Conservation (phyloP, 495 filamentous ascomycete genomes). For the Cercophora samala region DNA sequence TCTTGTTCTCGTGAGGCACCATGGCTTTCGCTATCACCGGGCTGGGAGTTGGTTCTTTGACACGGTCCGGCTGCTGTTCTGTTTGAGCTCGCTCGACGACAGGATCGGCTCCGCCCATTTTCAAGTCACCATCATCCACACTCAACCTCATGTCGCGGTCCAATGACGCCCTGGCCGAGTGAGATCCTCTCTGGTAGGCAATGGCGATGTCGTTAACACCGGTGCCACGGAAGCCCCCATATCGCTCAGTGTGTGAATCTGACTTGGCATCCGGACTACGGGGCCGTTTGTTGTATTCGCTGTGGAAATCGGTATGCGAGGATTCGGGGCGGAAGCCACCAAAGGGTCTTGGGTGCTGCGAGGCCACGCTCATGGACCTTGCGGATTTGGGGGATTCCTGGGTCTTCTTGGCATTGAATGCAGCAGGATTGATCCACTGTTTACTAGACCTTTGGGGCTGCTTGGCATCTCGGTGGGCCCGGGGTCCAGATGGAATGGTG, state of each 20-base stretch:
- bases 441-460: constrained; percentile 48
- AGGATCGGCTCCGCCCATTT: constrained; percentile 21
- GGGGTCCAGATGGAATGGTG: constrained; percentile 57
- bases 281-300: constrained; percentile 39
- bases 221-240: constrained; percentile 32
- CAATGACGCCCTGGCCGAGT: constrained; percentile 39
- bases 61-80: constrained; percentile 10
- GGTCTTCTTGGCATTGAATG: constrained; percentile 38
- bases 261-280: constrained; percentile 47
- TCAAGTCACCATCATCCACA: constrained; percentile 20
- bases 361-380: constrained; percentile 43
- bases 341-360: constrained; percentile 41
- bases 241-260: constrained; percentile 37
- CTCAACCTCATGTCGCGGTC: constrained; percentile 34
- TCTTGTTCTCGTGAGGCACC: neutral
- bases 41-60: constrained; percentile 1
- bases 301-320: constrained; percentile 39
- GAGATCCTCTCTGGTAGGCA: constrained; percentile 38
- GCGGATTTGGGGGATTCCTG: constrained; percentile 45
- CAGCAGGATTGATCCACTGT: constrained; percentile 59
- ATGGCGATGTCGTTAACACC: constrained; percentile 35
- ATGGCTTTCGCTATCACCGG: constrained; percentile 8
- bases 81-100: constrained; percentile 9
- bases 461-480: constrained; percentile 41
- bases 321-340: constrained; percentile 33